A percentile compares a stretch with the other conserved stretches of the same genome.
phyloP scores from a whole-genome alignment of 176 grass and related monocot genomes.

The Cenchrus purpureus region DNA sequence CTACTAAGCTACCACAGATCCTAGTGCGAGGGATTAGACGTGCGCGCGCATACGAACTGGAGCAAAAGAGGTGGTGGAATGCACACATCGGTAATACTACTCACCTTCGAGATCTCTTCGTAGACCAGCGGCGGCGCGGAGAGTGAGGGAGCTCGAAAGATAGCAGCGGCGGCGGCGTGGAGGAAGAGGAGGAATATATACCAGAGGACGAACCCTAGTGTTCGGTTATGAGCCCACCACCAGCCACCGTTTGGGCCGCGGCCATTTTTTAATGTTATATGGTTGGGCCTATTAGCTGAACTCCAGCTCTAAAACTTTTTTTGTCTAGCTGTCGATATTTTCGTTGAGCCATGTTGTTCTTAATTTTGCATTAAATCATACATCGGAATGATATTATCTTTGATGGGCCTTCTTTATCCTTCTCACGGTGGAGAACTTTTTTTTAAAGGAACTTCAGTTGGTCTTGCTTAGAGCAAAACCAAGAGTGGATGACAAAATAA shows the following conservation, averaged over 20 bases:
- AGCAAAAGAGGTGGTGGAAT: not conserved
- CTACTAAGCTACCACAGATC: not conserved
- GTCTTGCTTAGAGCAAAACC: no score
- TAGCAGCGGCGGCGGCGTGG: constrained; percentile 3
- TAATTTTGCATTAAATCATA: no score
- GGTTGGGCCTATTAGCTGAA: not conserved
- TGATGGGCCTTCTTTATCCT: no score
- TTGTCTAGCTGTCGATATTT: no score
- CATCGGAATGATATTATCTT: no score
- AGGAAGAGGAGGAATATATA: not conserved
- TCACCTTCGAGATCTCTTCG: constrained; percentile 38
- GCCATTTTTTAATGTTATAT: not conserved
- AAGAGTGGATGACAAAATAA: no score
- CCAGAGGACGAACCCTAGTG: constrained; percentile 31
- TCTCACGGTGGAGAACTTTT: no score
- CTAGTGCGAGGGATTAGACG: not conserved
- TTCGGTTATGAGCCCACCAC: not conserved
- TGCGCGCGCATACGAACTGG: not conserved
- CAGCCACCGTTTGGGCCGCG: not conserved
- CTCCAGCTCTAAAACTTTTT: no score
- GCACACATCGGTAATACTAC: not conserved
- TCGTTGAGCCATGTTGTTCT: no score
- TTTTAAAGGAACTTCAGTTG: no score
- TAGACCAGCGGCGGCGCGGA: not conserved
- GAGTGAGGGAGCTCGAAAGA: not conserved